Base-by-base conservation (phyloP, 306 rosid species). In the Delonix regia region DNA sequence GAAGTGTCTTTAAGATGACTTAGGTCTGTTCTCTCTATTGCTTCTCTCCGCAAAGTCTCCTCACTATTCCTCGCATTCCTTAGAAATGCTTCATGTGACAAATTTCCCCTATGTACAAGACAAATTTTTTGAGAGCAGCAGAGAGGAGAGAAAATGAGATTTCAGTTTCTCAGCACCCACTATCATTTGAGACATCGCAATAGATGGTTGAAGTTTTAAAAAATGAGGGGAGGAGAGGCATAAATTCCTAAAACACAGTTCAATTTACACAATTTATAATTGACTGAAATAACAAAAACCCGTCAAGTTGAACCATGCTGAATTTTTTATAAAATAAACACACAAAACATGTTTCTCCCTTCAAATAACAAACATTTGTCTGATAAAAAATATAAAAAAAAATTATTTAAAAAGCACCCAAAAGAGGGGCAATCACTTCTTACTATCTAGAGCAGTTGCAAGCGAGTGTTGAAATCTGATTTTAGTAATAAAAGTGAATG, bases 21-120 rank as follows among this genome's bases (percentile, higher is more conserved):
- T 81, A 95, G 89, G 87, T 95, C 99, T 39, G 99, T 95, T 86
- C 99, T 91, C 91, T 95, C 96, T 70, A 93, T 89, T 73, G 99
- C 99, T 90, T 95, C 99, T 86, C 69, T 93, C 57, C 99, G 93
- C 80, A 95, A 77, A 65, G 98, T 95, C 87, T 95, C 98, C 87
- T 95, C 99, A 45, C 99, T 95, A 77, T 91, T 90, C 85, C 97
- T 88, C 69, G 99, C 99, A 85, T 95, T 95, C 90, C 92, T 86
- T 73, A 95, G 84, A 86, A 95, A 95, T 83, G 97, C 99, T 91
- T 88, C 93, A 86, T 95, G 98, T 4, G 99, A 86, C 80, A 95
- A 87, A 89, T 95, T 95, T 18, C 81, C 96, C 94, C 99, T 95
- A 77, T 7, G 62, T 76, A 65, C 67, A 65, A 67, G 55, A 71